A percentile compares a stretch with the other conserved stretches of the same genome.
Evolutionary conservation across 352 stramenopile species (phyloP).

Genomic region (Phytopythium ostracodes): DNA sequence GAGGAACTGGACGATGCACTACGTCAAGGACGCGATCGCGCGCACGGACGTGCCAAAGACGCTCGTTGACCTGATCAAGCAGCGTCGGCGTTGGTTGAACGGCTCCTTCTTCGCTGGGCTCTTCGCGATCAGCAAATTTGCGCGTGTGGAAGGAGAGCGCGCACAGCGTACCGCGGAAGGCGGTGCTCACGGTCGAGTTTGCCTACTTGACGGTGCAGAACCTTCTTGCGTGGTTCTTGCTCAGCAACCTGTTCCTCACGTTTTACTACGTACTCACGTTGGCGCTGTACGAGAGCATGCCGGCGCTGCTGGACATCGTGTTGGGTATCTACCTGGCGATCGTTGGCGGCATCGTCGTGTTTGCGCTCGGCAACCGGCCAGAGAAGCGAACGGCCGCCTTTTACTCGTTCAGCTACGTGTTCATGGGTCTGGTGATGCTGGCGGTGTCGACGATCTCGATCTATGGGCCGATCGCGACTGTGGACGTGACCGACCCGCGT

Average conservation of each 20-base stretch:
- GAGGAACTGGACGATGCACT: conserved; percentile 43
- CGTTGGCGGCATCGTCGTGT: conserved; percentile 35
- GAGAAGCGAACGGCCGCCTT: conserved; percentile 44
- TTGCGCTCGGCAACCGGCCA: conserved; percentile 39
- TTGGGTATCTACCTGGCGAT: conserved; percentile 36
- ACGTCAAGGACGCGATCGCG: conserved; percentile 49
- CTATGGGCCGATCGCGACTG: conserved; percentile 29
- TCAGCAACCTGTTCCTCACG: conserved; percentile 46
- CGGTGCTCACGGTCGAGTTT: conserved; percentile 39
- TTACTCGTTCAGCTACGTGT: conserved; percentile 40
- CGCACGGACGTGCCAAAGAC: conserved; percentile 42
- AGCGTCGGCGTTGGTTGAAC: conserved; percentile 59
- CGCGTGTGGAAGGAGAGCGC: conserved; percentile 45
- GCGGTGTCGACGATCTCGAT: conserved; percentile 39
- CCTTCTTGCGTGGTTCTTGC: conserved; percentile 36
- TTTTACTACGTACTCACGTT: conserved; percentile 47
- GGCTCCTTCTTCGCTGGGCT: conserved; percentile 57
- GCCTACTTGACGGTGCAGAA: conserved; percentile 38
- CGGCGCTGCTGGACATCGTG: conserved; percentile 23
- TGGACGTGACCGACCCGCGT: conserved; percentile 24
- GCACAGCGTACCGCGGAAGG: conserved; percentile 32
- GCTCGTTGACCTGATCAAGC: conserved; percentile 57
- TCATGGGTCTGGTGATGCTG: conserved; percentile 42
- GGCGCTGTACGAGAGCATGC: conserved; percentile 25
- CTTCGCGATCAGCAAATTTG: conserved; percentile 52